Base-by-base conservation (phyloP, 106 monocot species). In the Dendrobium nobile region DNA sequence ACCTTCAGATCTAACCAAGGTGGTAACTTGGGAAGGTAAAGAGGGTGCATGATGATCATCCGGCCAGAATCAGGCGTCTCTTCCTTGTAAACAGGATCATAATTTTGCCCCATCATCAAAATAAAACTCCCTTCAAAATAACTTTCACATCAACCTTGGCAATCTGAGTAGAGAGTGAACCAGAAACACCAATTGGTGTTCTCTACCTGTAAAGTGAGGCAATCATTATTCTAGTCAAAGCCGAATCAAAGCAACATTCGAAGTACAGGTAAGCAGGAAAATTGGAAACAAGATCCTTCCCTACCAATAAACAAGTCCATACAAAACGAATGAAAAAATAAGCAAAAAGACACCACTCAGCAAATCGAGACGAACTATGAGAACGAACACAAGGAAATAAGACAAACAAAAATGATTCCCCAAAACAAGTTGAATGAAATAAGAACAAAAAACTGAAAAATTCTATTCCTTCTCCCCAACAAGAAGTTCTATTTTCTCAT, bases 41-140 rank as follows among this genome's bases (percentile, higher is more conserved):
- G 89, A 43, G 87, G 89, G 37, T 93, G 89, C 86, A 82, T 87
- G 45, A 88, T 89, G 82, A 95, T 90, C 78, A 86, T 92, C 70
- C 86, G 76, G 5, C 79, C 75, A 45, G 75, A 61, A 67, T 88
- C 79, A 22, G 75, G 41, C 9, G 84, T 82, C 2, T 82, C 37
- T 27, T 85, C 87, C 33, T 77, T 79, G 5, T 42, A 74, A 17
- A 67, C 44, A 5, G 78, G 44, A 76, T 77, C 28, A 20, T 56
- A 73, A 28, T 42, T 24, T 44, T 40, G 27, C 19, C 77, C 85
- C 88, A 85, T 88, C 33, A 70, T 70, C 64, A 37, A 72, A 15
- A 27, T 40, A 72, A 72, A 33, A 72, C 37, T 72, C 37, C 4
- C 27, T 40, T 40, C 72, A 37, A 65, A 65, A 22, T 65, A 24